Evolutionary conservation across 192 early-diverging fungal genomes (phyloP), one percentile per base, ranked within the genome.

Genomic region (Coemansia sp.): DNA sequence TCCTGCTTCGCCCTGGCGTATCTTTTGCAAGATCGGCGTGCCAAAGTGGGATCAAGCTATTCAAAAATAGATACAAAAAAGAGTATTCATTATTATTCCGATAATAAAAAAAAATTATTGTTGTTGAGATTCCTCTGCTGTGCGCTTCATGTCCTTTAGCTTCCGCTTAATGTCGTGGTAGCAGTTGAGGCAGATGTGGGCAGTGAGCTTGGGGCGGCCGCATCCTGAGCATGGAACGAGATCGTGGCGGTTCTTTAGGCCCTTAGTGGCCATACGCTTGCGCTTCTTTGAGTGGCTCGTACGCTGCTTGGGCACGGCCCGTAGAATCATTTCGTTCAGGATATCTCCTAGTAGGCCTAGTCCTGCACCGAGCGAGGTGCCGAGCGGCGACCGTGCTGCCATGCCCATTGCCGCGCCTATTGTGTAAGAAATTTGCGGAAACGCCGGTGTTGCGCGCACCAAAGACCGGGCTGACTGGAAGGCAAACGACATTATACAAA

Each of bases 281-380:
- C 92, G 90, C 84, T 95, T 95, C 74, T 93, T 95, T 38, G 91
- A 85, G 68, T 97, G 95, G 26, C 94, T 95, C 0, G 95, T 97
- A 76, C 92, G 91, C 82, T 93, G 93, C 84, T 97, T 97, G 10
- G 95, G 95, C 33, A 92, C 95, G 1, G 95, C 93, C 77, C 86
- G 89, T 57, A 95, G 74, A 43, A 94, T 84, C 52, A 88, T 82
- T 16, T 88, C 87, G 17, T 67, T 62, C 3, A 91, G 68, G 39
- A 87, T 74, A 21, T 76, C 78, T 38, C 85, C 80, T 8, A 88
- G 68, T 23, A 76, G 64, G 1, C 74, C 74, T 3, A 81, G 53
- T 16, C 66, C 64, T 16, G 69, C 52, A 16, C 74, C 74, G 37
- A 81, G 19, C 23, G 73, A 67, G 14, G 63, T 30, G 19, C 50